Base-by-base conservation (phyloP, 164 flowering plant species). In the Umbilicus rupestris region DNA sequence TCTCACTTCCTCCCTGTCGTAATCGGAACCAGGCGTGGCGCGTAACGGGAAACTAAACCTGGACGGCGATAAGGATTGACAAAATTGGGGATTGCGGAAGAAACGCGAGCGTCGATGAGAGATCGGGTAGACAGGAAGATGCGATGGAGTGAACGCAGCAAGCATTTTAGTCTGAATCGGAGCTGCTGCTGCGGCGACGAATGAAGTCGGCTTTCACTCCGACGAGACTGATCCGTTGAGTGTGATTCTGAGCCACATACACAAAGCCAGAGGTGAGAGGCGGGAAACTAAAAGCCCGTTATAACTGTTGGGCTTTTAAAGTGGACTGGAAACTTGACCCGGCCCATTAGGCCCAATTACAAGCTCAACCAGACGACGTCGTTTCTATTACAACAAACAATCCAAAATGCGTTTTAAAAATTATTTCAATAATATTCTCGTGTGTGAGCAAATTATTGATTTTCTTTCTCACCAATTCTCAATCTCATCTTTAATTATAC, bases 1-100 rank as follows among this genome's bases (percentile, higher is more conserved):
- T 24, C 85, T 64, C 58, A 73, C 68, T 68, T 88, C 89, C 45
- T 88, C 92, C 24, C 77, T 71, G 31, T 70, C 73, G 66, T n/a
- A 58, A 46, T 62, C 57, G 28, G 78, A 69, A 16, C 10, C 6
- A 10, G 55, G 0, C 26, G 57, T 5, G 7, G 29, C 57, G 57
- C 57, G 28, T 20, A 50, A 20, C 9, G 8, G 57, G 57, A 50
- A 50, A 50, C 15, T 41, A 9, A 14, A 14, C 10, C 44, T 10
- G 12, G 12, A 14, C 12, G 44, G 44, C 15, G 16, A 41, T 0
- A 47, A 5, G 26, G 24, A 47, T n/a, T 47, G 55, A 2, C 22
- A 47, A 47, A 22, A 22, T 11, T 6, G 55, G 24, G 20, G 24
- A 7, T 47, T n/a, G 57, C 22, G 57, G 57, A 8, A 7, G 57